phyloP scores from a whole-genome alignment of 2,329 filamentous ascomycete species.

The Cordyceps farinosa region DNA sequence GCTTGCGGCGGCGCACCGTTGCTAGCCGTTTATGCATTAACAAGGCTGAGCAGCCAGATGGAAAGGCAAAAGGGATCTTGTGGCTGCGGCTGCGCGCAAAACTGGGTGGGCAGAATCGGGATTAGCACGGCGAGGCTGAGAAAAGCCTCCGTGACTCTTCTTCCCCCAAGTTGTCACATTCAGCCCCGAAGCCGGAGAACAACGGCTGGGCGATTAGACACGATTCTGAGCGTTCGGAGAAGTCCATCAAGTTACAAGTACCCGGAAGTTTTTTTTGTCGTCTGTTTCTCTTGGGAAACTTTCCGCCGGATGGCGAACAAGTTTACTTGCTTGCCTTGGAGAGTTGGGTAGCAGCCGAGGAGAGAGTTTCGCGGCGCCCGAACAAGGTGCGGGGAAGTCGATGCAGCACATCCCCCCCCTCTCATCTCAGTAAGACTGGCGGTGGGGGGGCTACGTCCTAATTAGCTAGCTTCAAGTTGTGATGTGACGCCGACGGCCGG shows the following conservation, averaged over 20 bases:
- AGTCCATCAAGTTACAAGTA: too few relatives aligned
- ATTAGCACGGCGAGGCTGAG: constrained; percentile 22
- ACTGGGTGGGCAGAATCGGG: background rate
- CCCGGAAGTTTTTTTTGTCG: too few relatives aligned
- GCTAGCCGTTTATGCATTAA: too few relatives aligned
- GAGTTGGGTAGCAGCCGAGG: background rate
- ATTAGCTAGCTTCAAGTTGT: too few relatives aligned
- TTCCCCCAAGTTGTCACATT: background rate
- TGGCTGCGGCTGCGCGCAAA: too few relatives aligned
- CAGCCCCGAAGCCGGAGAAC: background rate
- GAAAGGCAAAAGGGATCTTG: too few relatives aligned
- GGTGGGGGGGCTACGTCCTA: background rate
- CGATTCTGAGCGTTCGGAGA: too few relatives aligned
- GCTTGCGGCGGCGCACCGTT: too few relatives aligned
- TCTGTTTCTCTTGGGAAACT: background rate
- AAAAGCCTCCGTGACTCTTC: background rate
- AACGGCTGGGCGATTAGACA: background rate
- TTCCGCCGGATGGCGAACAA: too few relatives aligned
- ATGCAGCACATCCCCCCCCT: background rate
- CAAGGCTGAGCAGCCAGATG: too few relatives aligned
- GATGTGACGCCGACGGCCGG: too few relatives aligned
- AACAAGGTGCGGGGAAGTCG: background rate
- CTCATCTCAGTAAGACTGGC: background rate
- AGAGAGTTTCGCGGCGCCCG: constrained; percentile 6
- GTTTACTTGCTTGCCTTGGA: too few relatives aligned